Percentiles rank a stretch among this genome's conserved stretches.
Conservation (phyloP, 192 early-diverging fungal species). For the Rhizoclosmatium sp. region DNA sequence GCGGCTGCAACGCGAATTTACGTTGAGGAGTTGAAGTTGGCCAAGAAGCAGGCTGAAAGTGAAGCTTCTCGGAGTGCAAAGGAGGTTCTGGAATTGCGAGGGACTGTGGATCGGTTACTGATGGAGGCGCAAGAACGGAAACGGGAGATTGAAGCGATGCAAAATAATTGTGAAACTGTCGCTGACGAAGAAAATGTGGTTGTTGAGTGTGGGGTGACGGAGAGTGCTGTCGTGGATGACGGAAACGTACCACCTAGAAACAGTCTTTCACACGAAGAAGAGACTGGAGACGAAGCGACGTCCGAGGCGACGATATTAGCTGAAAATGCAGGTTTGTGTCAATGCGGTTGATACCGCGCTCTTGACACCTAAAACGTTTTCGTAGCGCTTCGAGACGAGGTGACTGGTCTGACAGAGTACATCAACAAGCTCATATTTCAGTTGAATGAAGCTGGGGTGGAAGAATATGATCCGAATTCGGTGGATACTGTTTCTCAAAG, state of each 20-base stretch:
- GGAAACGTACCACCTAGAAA: neutral
- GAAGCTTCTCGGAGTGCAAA: neutral
- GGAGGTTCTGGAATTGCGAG: neutral
- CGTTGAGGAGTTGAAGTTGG: neutral
- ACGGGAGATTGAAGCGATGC: no score
- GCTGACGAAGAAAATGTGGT: no score
- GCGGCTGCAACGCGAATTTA: neutral
- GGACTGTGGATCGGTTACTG: neutral
- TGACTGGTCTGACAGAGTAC: slow-evolving; percentile 11
- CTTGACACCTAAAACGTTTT: neutral
- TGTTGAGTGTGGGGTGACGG: no score
- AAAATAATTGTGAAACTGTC: no score
- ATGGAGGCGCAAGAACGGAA: no score
- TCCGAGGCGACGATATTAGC: neutral
- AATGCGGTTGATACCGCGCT: neutral
- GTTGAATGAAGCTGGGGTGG: slow-evolving; percentile 4
- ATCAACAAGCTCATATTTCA: slow-evolving; percentile 20
- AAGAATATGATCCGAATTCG: neutral
- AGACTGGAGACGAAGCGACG: neutral
- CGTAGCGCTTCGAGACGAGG: slow-evolving; percentile 6
- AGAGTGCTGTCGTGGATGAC: no score
- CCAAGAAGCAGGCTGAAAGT: neutral
- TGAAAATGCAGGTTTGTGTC: slow-evolving; percentile 15
- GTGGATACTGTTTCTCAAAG: neutral
- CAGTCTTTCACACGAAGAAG: neutral